Evolutionary conservation across 371 early-diverging fungal species (phyloP), one percentile per base, ranked within the genome.

Genomic region (Batrachochytrium dendrobatidis): DNA sequence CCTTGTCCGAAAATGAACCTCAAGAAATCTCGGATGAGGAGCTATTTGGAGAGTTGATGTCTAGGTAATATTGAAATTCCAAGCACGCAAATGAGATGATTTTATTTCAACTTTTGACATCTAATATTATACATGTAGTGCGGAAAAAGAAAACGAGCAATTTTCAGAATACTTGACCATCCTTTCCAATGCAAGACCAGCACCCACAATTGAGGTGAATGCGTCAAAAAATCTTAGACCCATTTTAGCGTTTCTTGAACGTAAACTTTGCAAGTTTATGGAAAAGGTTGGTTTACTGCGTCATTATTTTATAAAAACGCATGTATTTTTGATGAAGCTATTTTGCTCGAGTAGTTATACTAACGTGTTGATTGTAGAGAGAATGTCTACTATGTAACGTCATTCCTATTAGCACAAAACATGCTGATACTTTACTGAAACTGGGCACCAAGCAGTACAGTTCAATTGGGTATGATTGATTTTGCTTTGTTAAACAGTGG

Each of bases 371-470:
- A 55, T 35, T 26, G 7, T 58, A 75, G 79, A 34, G 75, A 30
- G 10, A 18, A 24, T 64, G 66, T 31, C 48, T 75, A 4, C 65
- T 77, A 20, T 67, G 63, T 7, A 71, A 56, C 53, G 74, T 68
- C 0, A 60, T 55, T 12, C 52, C 32, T 12, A 28, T 77, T 28
- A 62, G 58, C 7, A 39, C 34, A 50, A 51, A 67, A n/a, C 59
- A 65, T n/a, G 72, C 79, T 4, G 68, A 68, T 22, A 45, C 53
- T 33, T 58, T 72, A 0, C 39, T 78, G 7, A 44, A 66, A 5
- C 57, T 64, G 4, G 79, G 79, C 15, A 57, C 72, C 53, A 74
- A 72, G 59, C 49, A 53, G 5, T 73, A 62, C 62, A 74, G 74
- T 56, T 44, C 34, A 10, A 70, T 75, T 55, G 60, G 69, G 68